A percentile compares a stretch with the other conserved stretches of the same genome.
These are phyloP conservation scores for Suillus occidentalis DNA, from an alignment of 768 basidiomycete species.

Conservation along the genomic window DNA sequence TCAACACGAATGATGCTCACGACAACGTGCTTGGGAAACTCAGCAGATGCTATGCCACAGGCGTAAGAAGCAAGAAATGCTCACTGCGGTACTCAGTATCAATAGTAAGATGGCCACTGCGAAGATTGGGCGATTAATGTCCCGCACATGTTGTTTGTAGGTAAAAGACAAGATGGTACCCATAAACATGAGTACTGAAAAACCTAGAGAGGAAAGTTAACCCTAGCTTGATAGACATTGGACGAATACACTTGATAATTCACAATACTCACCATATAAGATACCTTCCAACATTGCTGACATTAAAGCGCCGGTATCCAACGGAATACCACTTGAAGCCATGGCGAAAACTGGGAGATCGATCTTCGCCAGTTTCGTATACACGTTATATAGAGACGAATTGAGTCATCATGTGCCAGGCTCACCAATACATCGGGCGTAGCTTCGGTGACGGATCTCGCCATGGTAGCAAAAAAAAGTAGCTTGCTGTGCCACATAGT, in stretches of 20 bases:
- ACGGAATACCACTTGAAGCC: not conserved
- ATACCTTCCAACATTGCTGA: not conserved
- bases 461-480: not conserved
- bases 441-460: not conserved
- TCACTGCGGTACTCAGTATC: slow-evolving; percentile 22
- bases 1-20: not conserved
- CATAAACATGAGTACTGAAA: not conserved
- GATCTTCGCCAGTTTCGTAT: not conserved
- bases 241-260: not conserved
- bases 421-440: not conserved
- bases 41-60: not conserved
- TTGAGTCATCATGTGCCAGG: not conserved
- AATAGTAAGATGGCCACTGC: slow-evolving; percentile 19
- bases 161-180: not conserved
- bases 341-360: not conserved
- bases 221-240: not conserved
- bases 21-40: not conserved
- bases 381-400: not conserved
- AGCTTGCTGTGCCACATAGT: not conserved
- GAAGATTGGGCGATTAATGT: slow-evolving; percentile 16
- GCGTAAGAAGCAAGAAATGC: not conserved
- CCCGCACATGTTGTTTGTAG: not conserved
- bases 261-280: not conserved
- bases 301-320: not conserved
- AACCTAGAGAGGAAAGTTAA: not conserved